Evolutionary conservation across 352 stramenopile genomes (phyloP), one percentile per base, ranked within the genome.

Genomic region (Peronospora belbahrii): DNA sequence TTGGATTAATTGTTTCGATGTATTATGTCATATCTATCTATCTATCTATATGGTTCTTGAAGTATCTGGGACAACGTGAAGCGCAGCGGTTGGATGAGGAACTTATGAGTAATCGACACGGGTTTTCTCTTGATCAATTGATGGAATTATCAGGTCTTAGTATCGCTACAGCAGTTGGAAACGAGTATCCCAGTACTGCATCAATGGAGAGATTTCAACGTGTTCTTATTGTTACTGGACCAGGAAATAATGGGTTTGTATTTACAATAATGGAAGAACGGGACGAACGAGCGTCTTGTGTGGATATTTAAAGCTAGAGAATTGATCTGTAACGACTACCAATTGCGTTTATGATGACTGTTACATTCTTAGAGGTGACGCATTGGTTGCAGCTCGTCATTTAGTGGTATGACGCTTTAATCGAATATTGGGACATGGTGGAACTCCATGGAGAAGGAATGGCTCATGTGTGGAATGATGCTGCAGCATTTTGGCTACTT

Each of bases 61-160:
- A 93, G 81, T 90, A 75, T 37, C 42, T 93, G 30, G 67, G 62
- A 0, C 82, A 93, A 48, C 61, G 59, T 15, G 74, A 90, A 33
- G 82, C 82, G 28, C 79, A 90, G 54, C 63, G 39, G 19, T 70
- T 98, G 3, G 93, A 98, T 44, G 74, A 88, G 43, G 71, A 92
- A 50, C 83, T 98, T 35, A 97, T 97, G 89, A 74, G 66, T 18
- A 72, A 52, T 18, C 56, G 42, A 15, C 69, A 83, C 38, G 90
- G 90, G 2, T 98, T 97, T 63, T 95, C 78, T 17, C 84, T 98
- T 42, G 87, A 98, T 48, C 96, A 99, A 70, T 74, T 99, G 14
- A 99, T 99, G 97, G 97, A 99, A 68, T 74, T 99, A 14, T 97
- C 97, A 6, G 97, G 97, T 3, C 65, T 98, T 7, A 90, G 85